Conservation (phyloP, 257 asterid genomes). For the Capsicum baccatum region DNA sequence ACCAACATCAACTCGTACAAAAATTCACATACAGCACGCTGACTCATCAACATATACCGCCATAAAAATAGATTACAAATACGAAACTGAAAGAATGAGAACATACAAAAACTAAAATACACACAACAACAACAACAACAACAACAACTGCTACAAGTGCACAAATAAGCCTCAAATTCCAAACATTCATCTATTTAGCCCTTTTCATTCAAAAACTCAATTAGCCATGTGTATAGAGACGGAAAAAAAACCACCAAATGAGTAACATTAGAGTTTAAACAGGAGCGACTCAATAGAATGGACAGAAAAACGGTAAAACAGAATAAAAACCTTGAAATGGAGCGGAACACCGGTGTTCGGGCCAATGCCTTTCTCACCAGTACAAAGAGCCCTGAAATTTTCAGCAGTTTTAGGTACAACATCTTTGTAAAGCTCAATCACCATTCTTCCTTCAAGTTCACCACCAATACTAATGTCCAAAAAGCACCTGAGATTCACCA, state of each 20-base stretch:
- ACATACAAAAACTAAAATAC: background rate
- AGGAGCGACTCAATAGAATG: too few species aligned
- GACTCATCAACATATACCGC: background rate
- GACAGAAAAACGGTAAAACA: background rate
- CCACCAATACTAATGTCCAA: constrained; percentile 49
- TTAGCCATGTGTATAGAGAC: too few species aligned
- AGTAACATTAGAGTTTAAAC: background rate
- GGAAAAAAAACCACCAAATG: too few species aligned
- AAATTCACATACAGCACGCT: background rate
- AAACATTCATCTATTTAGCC: constrained; percentile 3
- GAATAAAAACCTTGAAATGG: constrained; percentile 44
- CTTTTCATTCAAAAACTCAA: background rate
- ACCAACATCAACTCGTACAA: background rate
- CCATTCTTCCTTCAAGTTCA: constrained; percentile 46
- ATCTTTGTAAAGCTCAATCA: constrained; percentile 40
- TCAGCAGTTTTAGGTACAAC: constrained; percentile 51
- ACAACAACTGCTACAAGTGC: background rate
- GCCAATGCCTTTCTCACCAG: constrained; percentile 49
- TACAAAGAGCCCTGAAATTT: constrained; percentile 54
- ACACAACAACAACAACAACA: background rate
- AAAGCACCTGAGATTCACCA: constrained; percentile 44
- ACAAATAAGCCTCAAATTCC: background rate
- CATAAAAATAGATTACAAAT: background rate
- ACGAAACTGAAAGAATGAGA: background rate
- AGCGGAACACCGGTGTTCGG: constrained; percentile 46